Conservation (phyloP, 768 basidiomycete genomes). For the Hirschioporus abietinus region DNA sequence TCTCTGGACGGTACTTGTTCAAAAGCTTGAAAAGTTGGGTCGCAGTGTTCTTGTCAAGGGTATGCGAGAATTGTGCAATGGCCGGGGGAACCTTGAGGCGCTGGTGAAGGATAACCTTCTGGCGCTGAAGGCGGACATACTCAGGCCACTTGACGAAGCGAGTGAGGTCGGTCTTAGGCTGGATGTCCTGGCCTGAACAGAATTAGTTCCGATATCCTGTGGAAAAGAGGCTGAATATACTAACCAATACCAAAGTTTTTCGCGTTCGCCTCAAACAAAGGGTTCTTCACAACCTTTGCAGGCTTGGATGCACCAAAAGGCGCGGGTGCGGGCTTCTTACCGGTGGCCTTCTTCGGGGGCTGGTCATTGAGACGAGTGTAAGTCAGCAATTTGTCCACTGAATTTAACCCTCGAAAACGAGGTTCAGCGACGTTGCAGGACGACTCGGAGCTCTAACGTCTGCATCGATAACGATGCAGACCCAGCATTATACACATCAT, state of each 20-base stretch:
- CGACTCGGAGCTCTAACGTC: slow-evolving; percentile 52
- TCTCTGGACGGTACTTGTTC: slow-evolving; percentile 96
- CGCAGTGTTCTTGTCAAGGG: slow-evolving; percentile 99
- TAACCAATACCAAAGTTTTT: slow-evolving; percentile 95
- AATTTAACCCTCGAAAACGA: slow-evolving; percentile 12
- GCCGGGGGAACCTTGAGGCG: slow-evolving; percentile 98
- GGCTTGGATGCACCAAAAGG: slow-evolving; percentile 76
- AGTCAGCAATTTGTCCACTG: slow-evolving; percentile 22
- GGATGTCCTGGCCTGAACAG: slow-evolving; percentile 81
- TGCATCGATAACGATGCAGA: slow-evolving; percentile 22
- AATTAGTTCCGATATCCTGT: not conserved
- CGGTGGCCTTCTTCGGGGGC: slow-evolving; percentile 58
- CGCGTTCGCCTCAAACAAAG: slow-evolving; percentile 85
- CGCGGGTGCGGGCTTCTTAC: slow-evolving; percentile 82
- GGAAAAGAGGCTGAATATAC: slow-evolving; percentile 20
- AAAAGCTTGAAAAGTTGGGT: slow-evolving; percentile 96
- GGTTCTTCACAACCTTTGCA: slow-evolving; percentile 83
- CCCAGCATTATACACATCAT: slow-evolving; percentile 34
- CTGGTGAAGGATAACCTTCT: slow-evolving; percentile 97
- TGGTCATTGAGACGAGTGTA: slow-evolving; percentile 89
- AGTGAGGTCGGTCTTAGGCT: slow-evolving; percentile 83
- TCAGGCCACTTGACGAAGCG: slow-evolving; percentile 99
- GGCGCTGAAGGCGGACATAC: slow-evolving; percentile 95
- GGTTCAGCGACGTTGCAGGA: slow-evolving; percentile 28
- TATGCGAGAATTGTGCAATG: slow-evolving; percentile 95